phyloP scores from a whole-genome alignment of 257 asterid genomes.

The Leptodermis oblonga region DNA sequence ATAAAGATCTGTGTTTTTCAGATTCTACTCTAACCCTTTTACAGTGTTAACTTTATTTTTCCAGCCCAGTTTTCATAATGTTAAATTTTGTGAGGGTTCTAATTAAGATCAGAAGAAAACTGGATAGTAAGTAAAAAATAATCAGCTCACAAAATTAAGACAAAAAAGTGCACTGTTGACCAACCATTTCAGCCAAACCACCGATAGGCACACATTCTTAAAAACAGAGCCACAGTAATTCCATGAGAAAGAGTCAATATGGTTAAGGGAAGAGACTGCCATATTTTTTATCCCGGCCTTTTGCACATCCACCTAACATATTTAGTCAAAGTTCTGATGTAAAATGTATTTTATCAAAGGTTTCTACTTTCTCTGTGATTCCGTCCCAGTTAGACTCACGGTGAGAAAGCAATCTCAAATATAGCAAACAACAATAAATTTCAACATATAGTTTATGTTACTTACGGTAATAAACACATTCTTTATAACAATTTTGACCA shows the following conservation, averaged over 20 bases:
- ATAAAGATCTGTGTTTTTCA: neutral
- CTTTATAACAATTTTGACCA: neutral
- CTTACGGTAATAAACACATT: neutral
- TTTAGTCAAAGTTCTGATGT: neutral
- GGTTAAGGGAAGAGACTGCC: neutral
- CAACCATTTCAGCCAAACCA: neutral
- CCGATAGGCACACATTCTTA: neutral
- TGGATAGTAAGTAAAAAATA: neutral
- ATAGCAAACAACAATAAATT: neutral
- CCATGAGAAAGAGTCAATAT: neutral
- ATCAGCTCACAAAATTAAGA: neutral
- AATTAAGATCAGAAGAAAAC: neutral
- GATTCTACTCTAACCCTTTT: neutral
- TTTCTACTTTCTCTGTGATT: neutral
- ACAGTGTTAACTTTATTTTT: neutral
- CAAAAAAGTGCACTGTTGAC: neutral
- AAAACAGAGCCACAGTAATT: neutral
- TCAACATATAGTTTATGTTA: neutral
- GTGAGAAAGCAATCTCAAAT: neutral
- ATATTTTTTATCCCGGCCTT: neutral
- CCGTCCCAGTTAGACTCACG: neutral
- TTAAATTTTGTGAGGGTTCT: neutral
- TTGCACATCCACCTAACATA: neutral
- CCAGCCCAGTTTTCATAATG: neutral
- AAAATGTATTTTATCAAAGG: neutral